phyloP scores from a whole-genome alignment of 2,329 filamentous ascomycete species.

The Fusarium sp. region DNA sequence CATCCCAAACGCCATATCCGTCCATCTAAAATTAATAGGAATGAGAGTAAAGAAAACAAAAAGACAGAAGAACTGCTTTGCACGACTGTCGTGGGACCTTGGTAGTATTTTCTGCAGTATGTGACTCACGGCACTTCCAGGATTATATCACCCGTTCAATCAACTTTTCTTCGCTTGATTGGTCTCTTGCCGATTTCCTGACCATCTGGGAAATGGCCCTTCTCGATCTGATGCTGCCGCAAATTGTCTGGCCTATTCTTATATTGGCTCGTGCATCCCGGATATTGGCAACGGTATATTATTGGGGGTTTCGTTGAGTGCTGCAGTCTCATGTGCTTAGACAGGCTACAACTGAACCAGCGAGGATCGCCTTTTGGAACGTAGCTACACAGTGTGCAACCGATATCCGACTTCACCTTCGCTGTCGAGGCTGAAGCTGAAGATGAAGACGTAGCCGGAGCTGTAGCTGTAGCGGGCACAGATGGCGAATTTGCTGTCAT shows the following conservation, averaged over 20 bases:
- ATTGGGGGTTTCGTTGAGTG: conserved; percentile 62
- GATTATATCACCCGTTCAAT: conserved; percentile 11
- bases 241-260: conserved; percentile 68
- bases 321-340: conserved; percentile 67
- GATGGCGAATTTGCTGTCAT: conserved; percentile 42
- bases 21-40: conserved; percentile 4
- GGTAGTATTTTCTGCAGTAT: not conserved
- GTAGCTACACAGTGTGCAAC: conserved; percentile 66
- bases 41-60: not conserved
- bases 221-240: conserved; percentile 67
- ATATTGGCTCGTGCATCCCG: conserved; percentile 66
- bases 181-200: conserved; percentile 54
- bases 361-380: conserved; percentile 66
- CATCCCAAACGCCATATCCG: conserved; percentile 32
- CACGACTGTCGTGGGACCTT: not conserved
- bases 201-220: conserved; percentile 64
- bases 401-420: conserved; percentile 58
- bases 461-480: conserved; percentile 28
- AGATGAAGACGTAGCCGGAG: conserved; percentile 14
- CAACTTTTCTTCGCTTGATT: conserved; percentile 61
- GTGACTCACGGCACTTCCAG: not conserved
- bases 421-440: conserved; percentile 30
- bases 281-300: conserved; percentile 65
- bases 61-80: not conserved
- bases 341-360: conserved; percentile 70